A percentile compares a stretch with the other conserved stretches of the same genome.
phyloP scores from a whole-genome alignment of 805 yeast genomes.

The Kodamaea jinghongensis region DNA sequence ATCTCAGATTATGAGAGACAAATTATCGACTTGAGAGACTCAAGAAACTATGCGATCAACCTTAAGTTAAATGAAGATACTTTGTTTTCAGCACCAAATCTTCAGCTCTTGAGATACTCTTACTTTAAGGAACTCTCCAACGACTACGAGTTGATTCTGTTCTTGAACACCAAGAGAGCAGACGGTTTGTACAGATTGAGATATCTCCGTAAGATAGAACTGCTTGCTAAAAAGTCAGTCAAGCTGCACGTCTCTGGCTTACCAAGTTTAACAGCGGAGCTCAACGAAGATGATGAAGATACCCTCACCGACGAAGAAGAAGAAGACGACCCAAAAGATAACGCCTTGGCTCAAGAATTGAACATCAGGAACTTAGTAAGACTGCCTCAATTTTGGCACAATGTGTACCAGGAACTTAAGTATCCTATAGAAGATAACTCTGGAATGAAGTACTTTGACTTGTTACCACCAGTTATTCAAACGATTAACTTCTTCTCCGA shows the following conservation, averaged over 20 bases:
- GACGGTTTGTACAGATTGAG: constrained; percentile 4
- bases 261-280: constrained; percentile 7
- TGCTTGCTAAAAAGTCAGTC: constrained; percentile 2
- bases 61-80: constrained; percentile 11
- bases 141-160: constrained; percentile 11
- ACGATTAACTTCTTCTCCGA: constrained; percentile 20
- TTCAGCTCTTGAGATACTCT: constrained; percentile 14
- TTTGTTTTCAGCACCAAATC: constrained; percentile 12
- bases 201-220: constrained; percentile 11
- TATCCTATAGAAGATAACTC: constrained; percentile 12
- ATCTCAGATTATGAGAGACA: constrained; percentile 14
- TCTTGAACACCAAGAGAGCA: neutral
- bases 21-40: constrained; percentile 7
- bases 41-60: constrained; percentile 10
- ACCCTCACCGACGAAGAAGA: constrained; percentile 8
- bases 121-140: constrained; percentile 16
- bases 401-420: constrained; percentile 30
- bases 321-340: constrained; percentile 5
- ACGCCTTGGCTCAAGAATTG: constrained; percentile 1
- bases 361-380: constrained; percentile 7
- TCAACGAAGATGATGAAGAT: neutral
- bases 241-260: constrained; percentile 8
- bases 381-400: constrained; percentile 25
- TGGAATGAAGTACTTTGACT: constrained; percentile 9
- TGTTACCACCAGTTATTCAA: constrained; percentile 11